Percentiles rank a stretch among this genome's conserved stretches.
These are phyloP conservation scores for Cucumis cinereus DNA, from an alignment of 306 rosid genomes.

Conservation along the genomic window DNA sequence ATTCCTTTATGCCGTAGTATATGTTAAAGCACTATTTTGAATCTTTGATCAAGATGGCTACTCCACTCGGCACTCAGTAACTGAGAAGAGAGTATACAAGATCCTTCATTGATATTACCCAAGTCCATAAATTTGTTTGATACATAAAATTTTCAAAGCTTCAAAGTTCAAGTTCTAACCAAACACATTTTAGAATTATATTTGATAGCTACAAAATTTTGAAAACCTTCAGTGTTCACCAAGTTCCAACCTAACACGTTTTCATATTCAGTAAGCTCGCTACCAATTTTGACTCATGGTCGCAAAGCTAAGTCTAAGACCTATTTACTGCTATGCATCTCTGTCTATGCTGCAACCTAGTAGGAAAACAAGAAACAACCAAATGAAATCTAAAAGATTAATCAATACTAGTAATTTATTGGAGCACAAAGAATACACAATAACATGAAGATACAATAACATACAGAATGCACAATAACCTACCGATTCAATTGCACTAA, in stretches of 20 bases:
- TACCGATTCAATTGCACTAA: slow-evolving; percentile 62
- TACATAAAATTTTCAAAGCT: too few relatives aligned
- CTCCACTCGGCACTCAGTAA: not conserved
- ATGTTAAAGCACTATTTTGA: not conserved
- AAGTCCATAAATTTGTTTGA: not conserved
- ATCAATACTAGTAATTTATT: not conserved
- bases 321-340: not conserved
- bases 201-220: not conserved
- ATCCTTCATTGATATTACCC: not conserved
- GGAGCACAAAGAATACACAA: not conserved
- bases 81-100: not conserved
- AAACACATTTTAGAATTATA: not conserved
- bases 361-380: not conserved
- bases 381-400: not conserved
- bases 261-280: not conserved
- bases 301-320: not conserved
- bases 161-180: too few relatives aligned
- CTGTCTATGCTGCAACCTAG: not conserved
- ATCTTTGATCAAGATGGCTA: not conserved
- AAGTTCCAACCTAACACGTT: not conserved
- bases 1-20: not conserved
- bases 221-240: not conserved
- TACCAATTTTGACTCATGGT: not conserved
- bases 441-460: not conserved
- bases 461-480: slow-evolving; percentile 11